Base-by-base conservation (phyloP, 495 filamentous ascomycete genomes). In the Thermothielavioides terrestris region DNA sequence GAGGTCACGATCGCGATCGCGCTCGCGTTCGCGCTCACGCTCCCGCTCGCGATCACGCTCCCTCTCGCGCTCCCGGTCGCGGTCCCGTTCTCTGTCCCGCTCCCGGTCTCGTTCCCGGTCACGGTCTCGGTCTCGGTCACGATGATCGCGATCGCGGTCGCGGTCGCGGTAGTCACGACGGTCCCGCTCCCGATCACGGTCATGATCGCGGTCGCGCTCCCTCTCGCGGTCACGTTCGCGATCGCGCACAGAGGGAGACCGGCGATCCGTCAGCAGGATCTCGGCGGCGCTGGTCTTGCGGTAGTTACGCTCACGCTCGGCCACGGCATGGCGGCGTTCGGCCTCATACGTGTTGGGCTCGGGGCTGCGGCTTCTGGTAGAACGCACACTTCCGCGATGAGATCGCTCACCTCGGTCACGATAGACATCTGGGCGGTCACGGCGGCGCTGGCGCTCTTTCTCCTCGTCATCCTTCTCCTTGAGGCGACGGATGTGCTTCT, bases 401-500 rank as follows among this genome's bases (percentile, higher is more conserved):
- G 72, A 69, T 68, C 77, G 72, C 60, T 79, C 77, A 69, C 75
- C 75, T 66, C 77, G 75, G 41, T 80, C 82, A 43, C 75, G 54
- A 35, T 57, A 49, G 22, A 30, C 27, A 14, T 88, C 82, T 44
- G 73, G 73, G 50, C 83, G 77, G 18, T 88, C 82, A 32, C 77
- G 76, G 20, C 77, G 76, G 32, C 80, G 77, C 34, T 74, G 75
- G 44, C 84, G 83, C 18, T 91, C 86, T 44, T 77, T 82, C 44
- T 94, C 90, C 49, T 94, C 88, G 43, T 95, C 90, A 42, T 94
- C 87, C 63, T 90, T 89, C 61, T 97, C 92, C 58, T 83, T 85
- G 5, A 95, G 69, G 44, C 92, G 88, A 32, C 88, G 85, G 50
- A 96, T 82, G 57, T 88, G 77, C 68, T 97, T 99, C 25, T 96